Evolutionary conservation across 2,329 filamentous ascomycete species (phyloP).

Genomic region (Colletotrichum euphorbiae): DNA sequence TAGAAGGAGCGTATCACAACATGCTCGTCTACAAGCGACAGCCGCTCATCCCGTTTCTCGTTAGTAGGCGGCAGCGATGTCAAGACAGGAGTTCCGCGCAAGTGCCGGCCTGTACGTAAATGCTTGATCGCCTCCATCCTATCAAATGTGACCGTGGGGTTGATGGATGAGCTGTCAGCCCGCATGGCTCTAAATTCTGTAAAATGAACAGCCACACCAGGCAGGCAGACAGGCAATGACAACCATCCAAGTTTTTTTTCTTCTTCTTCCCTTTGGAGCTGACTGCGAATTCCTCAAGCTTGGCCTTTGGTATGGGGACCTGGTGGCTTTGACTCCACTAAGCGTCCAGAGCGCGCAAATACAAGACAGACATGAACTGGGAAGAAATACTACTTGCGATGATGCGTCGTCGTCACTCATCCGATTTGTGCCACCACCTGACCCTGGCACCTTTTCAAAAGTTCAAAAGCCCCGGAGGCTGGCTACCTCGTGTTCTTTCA

Average conservation of each 20-base stretch:
- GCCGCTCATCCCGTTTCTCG: background rate
- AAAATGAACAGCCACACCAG: slow-evolving; percentile 1
- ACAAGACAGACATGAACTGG: background rate
- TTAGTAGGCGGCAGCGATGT: no score
- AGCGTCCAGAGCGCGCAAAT: background rate
- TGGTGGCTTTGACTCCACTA: background rate
- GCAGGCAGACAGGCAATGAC: background rate
- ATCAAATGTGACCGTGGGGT: background rate
- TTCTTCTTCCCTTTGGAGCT: no score
- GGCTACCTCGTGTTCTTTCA: no score
- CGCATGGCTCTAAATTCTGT: slow-evolving; percentile 13
- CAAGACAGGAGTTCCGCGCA: background rate
- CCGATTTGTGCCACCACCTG: no score
- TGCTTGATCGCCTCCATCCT: background rate
- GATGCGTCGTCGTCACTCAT: background rate
- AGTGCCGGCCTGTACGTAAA: background rate
- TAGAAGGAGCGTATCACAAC: background rate
- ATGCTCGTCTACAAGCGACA: background rate
- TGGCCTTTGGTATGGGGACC: background rate
- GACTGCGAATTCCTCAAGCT: background rate
- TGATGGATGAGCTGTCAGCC: background rate
- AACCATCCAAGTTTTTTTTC: background rate
- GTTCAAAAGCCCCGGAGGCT: no score
- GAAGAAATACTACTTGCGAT: background rate
- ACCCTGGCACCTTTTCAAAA: no score